Percentiles rank a stretch among this genome's conserved stretches.
These are phyloP conservation scores for Thinopyrum elongatum DNA, from an alignment of 176 grass and related monocot species.

Conservation along the genomic window DNA sequence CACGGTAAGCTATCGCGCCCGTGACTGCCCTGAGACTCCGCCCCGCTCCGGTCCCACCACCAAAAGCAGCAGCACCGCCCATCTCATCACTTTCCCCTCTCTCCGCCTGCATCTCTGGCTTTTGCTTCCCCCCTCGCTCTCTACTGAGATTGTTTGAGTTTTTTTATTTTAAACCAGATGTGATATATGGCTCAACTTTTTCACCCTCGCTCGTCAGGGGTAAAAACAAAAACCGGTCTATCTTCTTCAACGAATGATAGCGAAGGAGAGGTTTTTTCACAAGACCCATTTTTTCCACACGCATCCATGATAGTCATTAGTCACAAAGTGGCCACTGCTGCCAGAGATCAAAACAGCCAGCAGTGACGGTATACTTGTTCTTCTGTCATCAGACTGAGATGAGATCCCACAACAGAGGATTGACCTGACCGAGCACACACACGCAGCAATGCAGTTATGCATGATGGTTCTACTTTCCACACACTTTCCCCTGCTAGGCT, in stretches of 20 bases:
- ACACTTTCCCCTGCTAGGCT: background rate
- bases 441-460: background rate
- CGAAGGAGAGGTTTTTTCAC: background rate
- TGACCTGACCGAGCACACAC: background rate
- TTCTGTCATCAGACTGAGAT: background rate
- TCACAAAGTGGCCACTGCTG: background rate
- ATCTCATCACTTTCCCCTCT: slow-evolving; percentile 8
- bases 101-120: background rate
- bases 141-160: no score
- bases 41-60: background rate
- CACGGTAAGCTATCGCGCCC: background rate
- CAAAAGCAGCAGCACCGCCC: slow-evolving; percentile 13
- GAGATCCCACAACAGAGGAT: background rate
- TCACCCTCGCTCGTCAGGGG: no score
- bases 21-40: background rate
- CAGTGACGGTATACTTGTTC: slow-evolving; percentile 4
- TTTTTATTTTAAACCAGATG: no score
- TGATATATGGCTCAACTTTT: no score
- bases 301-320: no score
- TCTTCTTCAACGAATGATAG: no score
- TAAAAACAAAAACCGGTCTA: no score
- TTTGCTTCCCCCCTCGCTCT: background rate
- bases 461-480: background rate
- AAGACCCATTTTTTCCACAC: no score
- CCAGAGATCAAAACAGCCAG: background rate